Evolutionary conservation across 805 yeast species (phyloP), one percentile per base, ranked within the genome.

Genomic region (Starmera quercuum): DNA sequence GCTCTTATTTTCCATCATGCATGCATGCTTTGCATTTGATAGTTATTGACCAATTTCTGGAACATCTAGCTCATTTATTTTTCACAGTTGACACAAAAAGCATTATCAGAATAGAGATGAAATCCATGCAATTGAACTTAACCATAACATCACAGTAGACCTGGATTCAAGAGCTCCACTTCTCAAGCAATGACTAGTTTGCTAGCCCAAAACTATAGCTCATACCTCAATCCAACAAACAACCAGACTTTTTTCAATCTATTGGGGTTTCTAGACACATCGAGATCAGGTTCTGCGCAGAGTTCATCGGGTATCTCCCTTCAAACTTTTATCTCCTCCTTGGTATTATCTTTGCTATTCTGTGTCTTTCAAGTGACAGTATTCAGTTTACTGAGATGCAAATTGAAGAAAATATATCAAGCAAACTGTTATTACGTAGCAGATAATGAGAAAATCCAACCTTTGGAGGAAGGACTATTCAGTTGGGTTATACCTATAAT

Each of bases 271-370:
- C 49, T 75, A 23, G 66, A 68, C 40, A 71, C 75, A 3, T 60
- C 75, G 4, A 73, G 78, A 46, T 63, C 72, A 0, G 82, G 82
- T 0, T 55, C 66, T 15, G 83, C 83, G 2, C 83, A 76, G 36
- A 47, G 53, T 11, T 65, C 75, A 1, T 66, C 71, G 13, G 90
- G 81, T 4, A 67, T 76, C 2, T 71, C 83, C 0, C 54, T 79
- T 8, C 60, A 68, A 24, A 61, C 78, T 0, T 70, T 83, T 35
- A 33, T 76, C 4, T 71, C 76, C 16, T 71, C 85, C 0, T 49
- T 83, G 27, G 53, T 64, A 9, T 62, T 77, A 4, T 73, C 90
- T 0, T 43, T 73, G 1, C 46, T 73, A 1, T 64, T 73, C 32
- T 78, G 82, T 46, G 37, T 64, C 0, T 38, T 72, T 6, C 90